Evolutionary conservation across 148 eudicot genomes (phyloP).

Genomic region (Cornus suecica): DNA sequence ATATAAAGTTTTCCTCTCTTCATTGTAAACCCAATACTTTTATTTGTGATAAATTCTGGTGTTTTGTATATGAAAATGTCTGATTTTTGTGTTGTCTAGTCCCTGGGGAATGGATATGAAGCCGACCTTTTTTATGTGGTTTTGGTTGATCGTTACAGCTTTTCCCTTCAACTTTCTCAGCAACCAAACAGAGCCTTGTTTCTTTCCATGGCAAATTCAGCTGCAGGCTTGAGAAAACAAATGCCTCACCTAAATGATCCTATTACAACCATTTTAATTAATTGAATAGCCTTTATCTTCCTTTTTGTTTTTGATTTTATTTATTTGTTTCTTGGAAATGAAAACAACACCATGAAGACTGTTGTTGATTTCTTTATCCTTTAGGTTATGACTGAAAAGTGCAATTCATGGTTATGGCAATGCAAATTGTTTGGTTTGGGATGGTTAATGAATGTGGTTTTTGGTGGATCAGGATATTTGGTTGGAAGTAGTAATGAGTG

Average conservation of each 20-base stretch:
- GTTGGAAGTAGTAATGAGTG: constrained; percentile 44
- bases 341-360: too few relatives aligned
- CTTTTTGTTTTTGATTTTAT: background rate
- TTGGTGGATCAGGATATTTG: constrained; percentile 15
- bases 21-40: background rate
- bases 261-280: background rate
- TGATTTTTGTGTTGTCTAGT: background rate
- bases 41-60: background rate
- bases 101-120: background rate
- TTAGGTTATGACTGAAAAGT: too few relatives aligned
- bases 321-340: background rate
- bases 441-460: constrained; percentile 4
- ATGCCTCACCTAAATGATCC: background rate
- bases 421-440: background rate
- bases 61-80: background rate
- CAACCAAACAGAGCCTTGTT: background rate
- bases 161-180: background rate
- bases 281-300: background rate
- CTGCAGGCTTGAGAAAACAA: background rate
- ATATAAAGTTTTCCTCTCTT: background rate
- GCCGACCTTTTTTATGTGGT: background rate
- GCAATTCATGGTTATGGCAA: background rate
- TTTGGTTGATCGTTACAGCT: background rate
- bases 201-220: background rate
- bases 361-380: too few relatives aligned